Evolutionary conservation across 768 basidiomycete genomes (phyloP).

Genomic region (Artomyces pyxidatus): DNA sequence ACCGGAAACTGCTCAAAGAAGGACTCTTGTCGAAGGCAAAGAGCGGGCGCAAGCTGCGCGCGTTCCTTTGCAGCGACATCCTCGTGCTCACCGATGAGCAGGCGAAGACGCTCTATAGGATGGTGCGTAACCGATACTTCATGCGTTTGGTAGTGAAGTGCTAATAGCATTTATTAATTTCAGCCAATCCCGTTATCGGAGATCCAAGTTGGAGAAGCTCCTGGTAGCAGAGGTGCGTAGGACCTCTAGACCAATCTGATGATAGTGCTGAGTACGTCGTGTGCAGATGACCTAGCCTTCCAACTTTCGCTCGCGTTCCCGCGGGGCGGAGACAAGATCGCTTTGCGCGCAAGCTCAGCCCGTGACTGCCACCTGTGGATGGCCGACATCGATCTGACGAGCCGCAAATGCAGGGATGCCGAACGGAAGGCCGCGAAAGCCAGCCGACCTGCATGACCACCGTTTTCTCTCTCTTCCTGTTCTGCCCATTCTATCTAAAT

Average conservation of each 20-base stretch:
- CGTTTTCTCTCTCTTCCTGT: too few relatives aligned
- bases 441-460: too few relatives aligned
- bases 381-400: slow-evolving; percentile 35
- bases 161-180: too few relatives aligned
- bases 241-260: background rate
- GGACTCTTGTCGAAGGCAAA: slow-evolving; percentile 74
- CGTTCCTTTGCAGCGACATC: slow-evolving; percentile 85
- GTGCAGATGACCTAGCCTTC: slow-evolving; percentile 65
- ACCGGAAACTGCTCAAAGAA: slow-evolving; percentile 72
- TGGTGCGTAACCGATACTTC: slow-evolving; percentile 43
- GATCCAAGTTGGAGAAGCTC: slow-evolving; percentile 45
- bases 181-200: slow-evolving; percentile 74
- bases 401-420: slow-evolving; percentile 35
- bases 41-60: slow-evolving; percentile 70
- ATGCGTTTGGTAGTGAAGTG: too few relatives aligned
- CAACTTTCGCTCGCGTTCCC: slow-evolving; percentile 59
- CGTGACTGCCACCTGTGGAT: slow-evolving; percentile 54
- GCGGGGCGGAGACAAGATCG: slow-evolving; percentile 65
- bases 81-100: slow-evolving; percentile 74
- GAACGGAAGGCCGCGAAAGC: slow-evolving; percentile 33
- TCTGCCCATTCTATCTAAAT: too few relatives aligned
- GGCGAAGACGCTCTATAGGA: slow-evolving; percentile 66
- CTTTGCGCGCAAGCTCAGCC: slow-evolving; percentile 45
- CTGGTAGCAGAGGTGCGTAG: slow-evolving; percentile 42
- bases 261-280: background rate